phyloP scores from a whole-genome alignment of 208 protist species.

The Angomonas deanei region DNA sequence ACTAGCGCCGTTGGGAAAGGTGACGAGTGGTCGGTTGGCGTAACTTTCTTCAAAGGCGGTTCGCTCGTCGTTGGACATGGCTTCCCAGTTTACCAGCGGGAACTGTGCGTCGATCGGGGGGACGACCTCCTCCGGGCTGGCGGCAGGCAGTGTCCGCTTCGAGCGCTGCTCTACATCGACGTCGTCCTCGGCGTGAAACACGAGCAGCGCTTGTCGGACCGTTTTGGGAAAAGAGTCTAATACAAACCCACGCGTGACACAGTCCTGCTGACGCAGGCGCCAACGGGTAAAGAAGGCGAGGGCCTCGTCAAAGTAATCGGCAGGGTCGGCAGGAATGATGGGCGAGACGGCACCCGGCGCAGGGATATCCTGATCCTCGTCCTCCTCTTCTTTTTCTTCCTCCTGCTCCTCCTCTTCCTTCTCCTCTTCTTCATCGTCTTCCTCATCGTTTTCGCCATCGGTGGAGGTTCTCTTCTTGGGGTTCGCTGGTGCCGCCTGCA shows the following conservation, averaged over 20 bases:
- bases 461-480: neutral
- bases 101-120: constrained; percentile 55
- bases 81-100: constrained; percentile 34
- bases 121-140: constrained; percentile 20
- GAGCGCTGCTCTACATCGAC: constrained; percentile 10
- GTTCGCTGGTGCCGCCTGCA: neutral
- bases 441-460: constrained; percentile 4
- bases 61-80: constrained; percentile 44
- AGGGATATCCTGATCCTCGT: constrained; percentile 6
- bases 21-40: neutral
- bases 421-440: constrained; percentile 18
- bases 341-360: neutral
- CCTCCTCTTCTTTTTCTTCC: constrained; percentile 4
- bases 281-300: constrained; percentile 80
- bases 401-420: constrained; percentile 4
- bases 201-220: constrained; percentile 70
- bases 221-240: constrained; percentile 82
- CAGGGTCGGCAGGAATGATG: constrained; percentile 4
- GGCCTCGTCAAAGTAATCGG: constrained; percentile 61
- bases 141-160: constrained; percentile 15
- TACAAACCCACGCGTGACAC: constrained; percentile 88
- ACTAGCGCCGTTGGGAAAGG: constrained; percentile 8
- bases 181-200: constrained; percentile 51
- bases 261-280: constrained; percentile 76
- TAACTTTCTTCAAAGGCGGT: constrained; percentile 15